Evolutionary conservation across 2,329 filamentous ascomycete species (phyloP).

Genomic region (Clonostachys rosea): DNA sequence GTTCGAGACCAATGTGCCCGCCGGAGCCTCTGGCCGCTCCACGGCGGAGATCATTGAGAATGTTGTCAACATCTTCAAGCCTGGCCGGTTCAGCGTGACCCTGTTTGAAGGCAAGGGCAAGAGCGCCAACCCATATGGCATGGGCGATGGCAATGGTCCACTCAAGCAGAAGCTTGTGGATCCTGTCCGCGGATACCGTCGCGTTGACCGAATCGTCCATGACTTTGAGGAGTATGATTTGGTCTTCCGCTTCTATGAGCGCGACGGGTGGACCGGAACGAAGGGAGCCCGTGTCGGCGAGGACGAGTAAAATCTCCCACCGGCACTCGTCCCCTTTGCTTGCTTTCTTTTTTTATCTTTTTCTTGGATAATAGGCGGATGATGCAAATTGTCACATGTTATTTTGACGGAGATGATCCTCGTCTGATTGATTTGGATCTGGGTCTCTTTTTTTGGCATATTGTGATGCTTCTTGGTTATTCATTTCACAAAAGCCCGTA

Average conservation of each 20-base stretch:
- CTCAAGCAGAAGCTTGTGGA: slow-evolving; percentile 60
- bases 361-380: no score
- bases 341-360: no score
- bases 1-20: slow-evolving; percentile 96
- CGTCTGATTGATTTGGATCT: no score
- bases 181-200: slow-evolving; percentile 76
- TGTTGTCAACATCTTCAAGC: slow-evolving; percentile 93
- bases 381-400: no score
- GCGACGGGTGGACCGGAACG: slow-evolving; percentile 67
- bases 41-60: slow-evolving; percentile 90
- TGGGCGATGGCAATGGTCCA: slow-evolving; percentile 23
- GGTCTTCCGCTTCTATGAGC: slow-evolving; percentile 94
- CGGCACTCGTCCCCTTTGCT: no score
- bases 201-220: slow-evolving; percentile 92
- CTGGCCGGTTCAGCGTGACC: slow-evolving; percentile 95
- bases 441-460: no score
- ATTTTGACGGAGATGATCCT: no score
- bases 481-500: no score
- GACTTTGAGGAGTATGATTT: slow-evolving; percentile 97
- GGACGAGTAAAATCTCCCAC: slow-evolving; percentile 7
- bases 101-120: slow-evolving; percentile 83
- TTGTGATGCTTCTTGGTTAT: no score
- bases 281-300: slow-evolving; percentile 51
- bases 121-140: slow-evolving; percentile 33
- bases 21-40: slow-evolving; percentile 79